A percentile compares a stretch with the other conserved stretches of the same genome.
These are phyloP conservation scores for Pulveroboletus sp. DNA, from an alignment of 768 basidiomycete genomes.

Conservation along the genomic window DNA sequence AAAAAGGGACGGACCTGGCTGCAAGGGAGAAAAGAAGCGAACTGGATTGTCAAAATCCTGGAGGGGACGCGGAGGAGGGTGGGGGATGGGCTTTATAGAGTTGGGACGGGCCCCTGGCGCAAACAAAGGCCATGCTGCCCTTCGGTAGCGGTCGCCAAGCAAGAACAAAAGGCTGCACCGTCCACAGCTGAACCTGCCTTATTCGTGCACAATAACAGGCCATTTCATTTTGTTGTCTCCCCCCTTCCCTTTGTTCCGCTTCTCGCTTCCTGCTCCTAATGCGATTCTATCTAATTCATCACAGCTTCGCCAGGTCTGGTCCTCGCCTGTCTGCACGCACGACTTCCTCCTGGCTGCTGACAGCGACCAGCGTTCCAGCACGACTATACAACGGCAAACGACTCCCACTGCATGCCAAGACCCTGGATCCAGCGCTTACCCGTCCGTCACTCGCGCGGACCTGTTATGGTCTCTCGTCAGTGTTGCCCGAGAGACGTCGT, in stretches of 20 bases:
- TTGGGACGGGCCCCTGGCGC: slow-evolving; percentile 3
- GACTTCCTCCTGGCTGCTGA: slow-evolving; percentile 77
- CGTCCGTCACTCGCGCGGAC: too few species aligned
- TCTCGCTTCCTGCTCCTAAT: slow-evolving; percentile 11
- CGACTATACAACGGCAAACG: too few species aligned
- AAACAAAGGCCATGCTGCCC: slow-evolving; percentile 9
- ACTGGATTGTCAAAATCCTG: slow-evolving; percentile 37
- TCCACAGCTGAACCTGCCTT: slow-evolving; percentile 15
- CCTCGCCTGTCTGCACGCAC: slow-evolving; percentile 54
- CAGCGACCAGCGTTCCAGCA: slow-evolving; percentile 48
- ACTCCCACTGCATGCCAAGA: too few species aligned
- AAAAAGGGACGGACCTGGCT: slow-evolving; percentile 25
- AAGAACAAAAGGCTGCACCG: slow-evolving; percentile 30
- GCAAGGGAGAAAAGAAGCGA: slow-evolving; percentile 10
- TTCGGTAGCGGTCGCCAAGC: slow-evolving; percentile 25
- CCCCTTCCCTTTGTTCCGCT: slow-evolving; percentile 11
- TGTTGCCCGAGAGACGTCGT: too few species aligned
- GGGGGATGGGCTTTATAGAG: slow-evolving; percentile 24
- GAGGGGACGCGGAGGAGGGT: slow-evolving; percentile 6
- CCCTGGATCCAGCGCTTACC: too few species aligned
- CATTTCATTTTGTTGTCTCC: slow-evolving; percentile 20
- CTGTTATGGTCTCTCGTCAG: too few species aligned
- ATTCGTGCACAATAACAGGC: slow-evolving; percentile 29
- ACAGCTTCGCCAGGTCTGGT: slow-evolving; percentile 29
- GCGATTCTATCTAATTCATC: slow-evolving; percentile 11